Evolutionary conservation across 495 filamentous ascomycete genomes (phyloP).

Genomic region (Penicillium alfredii): DNA sequence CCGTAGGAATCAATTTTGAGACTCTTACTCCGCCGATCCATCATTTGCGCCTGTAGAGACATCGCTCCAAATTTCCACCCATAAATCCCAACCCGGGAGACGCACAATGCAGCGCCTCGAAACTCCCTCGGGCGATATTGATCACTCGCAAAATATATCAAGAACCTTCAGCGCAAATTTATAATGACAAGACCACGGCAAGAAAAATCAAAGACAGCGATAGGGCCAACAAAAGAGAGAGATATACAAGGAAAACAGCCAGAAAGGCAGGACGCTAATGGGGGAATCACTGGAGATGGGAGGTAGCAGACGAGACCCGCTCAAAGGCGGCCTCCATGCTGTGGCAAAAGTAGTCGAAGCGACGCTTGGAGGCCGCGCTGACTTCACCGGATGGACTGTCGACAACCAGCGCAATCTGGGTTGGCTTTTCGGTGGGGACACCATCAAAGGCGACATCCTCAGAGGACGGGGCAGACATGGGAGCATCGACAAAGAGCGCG

Average conservation of each 20-base stretch:
- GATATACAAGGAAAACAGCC: conserved; percentile 23
- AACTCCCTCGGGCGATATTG: conserved; percentile 15
- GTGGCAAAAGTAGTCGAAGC: conserved; percentile 41
- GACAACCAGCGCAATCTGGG: conserved; percentile 55
- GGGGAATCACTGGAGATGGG: conserved; percentile 42
- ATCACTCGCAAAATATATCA: conserved; percentile 13
- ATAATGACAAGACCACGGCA: conserved; percentile 25
- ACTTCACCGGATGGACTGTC: conserved; percentile 36
- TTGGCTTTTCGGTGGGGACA: conserved; percentile 52
- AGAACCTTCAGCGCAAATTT: conserved; percentile 11
- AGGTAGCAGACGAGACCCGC: conserved; percentile 41
- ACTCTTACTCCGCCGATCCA: conserved; percentile 18
- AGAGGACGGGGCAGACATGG: conserved; percentile 18
- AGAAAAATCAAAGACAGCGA: conserved; percentile 18
- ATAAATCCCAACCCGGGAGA: conserved; percentile 17
- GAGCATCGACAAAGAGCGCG: conserved; percentile 51
- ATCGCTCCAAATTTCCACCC: conserved; percentile 23
- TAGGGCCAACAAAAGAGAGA: conserved; percentile 15
- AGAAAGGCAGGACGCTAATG: conserved; percentile 22
- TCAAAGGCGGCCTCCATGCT: conserved; percentile 48
- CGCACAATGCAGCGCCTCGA: conserved; percentile 19
- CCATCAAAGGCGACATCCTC: conserved; percentile 45
- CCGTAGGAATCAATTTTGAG: conserved; percentile 17
- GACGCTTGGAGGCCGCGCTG: conserved; percentile 25
- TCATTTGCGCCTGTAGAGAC: conserved; percentile 16